These are phyloP conservation scores for Carallia pectinifolia DNA, from an alignment of 345 rosid species.

Conservation along the genomic window DNA sequence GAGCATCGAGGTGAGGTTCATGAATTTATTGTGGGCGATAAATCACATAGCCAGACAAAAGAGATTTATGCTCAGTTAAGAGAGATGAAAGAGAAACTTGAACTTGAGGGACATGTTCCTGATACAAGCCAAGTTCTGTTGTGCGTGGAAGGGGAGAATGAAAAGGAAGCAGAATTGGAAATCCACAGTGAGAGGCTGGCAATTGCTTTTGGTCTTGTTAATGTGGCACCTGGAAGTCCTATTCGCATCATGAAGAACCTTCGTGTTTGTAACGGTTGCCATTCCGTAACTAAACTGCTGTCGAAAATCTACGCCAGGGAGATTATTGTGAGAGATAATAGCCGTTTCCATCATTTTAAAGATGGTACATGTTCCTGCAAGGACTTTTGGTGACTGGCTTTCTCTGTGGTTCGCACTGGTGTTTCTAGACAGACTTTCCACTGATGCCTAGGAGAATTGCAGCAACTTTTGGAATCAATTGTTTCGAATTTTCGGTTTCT, in stretches of 20 bases:
- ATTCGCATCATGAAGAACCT: constrained; percentile 31
- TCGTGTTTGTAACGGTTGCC: constrained; percentile 32
- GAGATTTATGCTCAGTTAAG: constrained; percentile 21
- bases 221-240: constrained; percentile 27
- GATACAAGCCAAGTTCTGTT: constrained; percentile 26
- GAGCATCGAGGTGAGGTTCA: constrained; percentile 32
- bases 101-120: constrained; percentile 25
- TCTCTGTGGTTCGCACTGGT: too few species aligned
- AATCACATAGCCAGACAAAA: constrained; percentile 20
- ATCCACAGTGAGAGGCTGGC: constrained; percentile 36
- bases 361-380: constrained; percentile 31
- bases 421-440: too few species aligned
- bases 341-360: constrained; percentile 37
- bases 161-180: constrained; percentile 25
- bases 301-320: constrained; percentile 30
- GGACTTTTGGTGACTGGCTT: constrained; percentile 22
- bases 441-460: too few species aligned
- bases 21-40: constrained; percentile 33
- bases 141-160: constrained; percentile 24
- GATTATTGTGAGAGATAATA: constrained; percentile 30
- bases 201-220: constrained; percentile 32
- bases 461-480: too few species aligned
- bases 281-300: constrained; percentile 27
- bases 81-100: constrained; percentile 30
- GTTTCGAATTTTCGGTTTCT: too few species aligned